Base-by-base conservation (phyloP, 2,329 filamentous ascomycete species). In the Coniella lustricola region DNA sequence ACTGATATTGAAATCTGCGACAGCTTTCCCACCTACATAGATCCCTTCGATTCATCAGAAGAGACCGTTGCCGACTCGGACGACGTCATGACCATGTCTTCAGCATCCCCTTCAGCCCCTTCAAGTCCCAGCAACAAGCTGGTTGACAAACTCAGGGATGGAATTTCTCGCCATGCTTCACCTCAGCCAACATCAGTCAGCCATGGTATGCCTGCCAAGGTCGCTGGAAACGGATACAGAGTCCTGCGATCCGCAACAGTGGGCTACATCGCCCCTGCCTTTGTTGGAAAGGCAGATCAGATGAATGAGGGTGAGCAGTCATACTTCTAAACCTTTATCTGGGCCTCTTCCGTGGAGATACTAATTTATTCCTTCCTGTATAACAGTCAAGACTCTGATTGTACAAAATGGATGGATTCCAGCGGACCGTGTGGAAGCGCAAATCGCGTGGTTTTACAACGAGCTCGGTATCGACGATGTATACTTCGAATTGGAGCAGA, bases 391-490 rank as follows among this genome's bases (percentile, higher is more conserved):
- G 81, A 82, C 85, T 56, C 73, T 84, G 62, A 82, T 96, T 58
- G 76, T 81, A 61, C 78, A 84, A 56, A 86, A 84, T 62, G 87
- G 84, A 52, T 96, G 94, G 79, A 87, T 98, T 53, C 93, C 93
- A 2, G 76, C 79, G 49, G 76, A 85, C 45, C 86, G 95, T 56
- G 78, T 96, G 54, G 86, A 94, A 54, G 77, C 82, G 21, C 90
- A 98, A 70, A 87, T 90, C 44, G 77, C 81, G 52, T 98, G 93
- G 91, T 98, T 98, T 75, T 98, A 98, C 74, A 87, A 93, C 65
- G 86, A 94, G 67, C 81, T 98, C 20, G 93, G 93, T 59, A 98
- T 98, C 60, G 93, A 98, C 62, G 93, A 96, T 75, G 91, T 95
- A 70, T 97, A 96, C 75, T 97, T 97, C 72, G 83, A 90, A 64